Percentiles rank a stretch among this genome's conserved stretches.
Conservation (phyloP, 192 early-diverging fungal species). For the Mortierella antarctica region DNA sequence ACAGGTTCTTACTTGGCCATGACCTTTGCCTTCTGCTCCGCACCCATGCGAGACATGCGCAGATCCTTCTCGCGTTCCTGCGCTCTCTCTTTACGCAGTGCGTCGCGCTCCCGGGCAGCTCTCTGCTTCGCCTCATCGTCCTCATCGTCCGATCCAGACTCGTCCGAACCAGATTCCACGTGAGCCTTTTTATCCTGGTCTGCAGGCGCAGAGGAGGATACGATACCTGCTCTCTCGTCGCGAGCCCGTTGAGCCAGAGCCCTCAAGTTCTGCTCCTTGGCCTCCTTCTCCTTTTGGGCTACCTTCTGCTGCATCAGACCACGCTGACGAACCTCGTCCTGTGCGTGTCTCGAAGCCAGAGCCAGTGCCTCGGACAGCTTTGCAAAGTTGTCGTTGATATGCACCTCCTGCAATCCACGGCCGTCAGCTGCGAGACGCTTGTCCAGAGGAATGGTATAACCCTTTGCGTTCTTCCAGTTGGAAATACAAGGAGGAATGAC, state of each 20-base stretch:
- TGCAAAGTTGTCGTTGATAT: slow-evolving; percentile 97
- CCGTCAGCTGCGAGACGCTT: slow-evolving; percentile 98
- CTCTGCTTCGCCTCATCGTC: slow-evolving; percentile 64
- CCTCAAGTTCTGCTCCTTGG: slow-evolving; percentile 91
- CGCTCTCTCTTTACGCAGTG: slow-evolving; percentile 83
- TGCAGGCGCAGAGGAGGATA: slow-evolving; percentile 1
- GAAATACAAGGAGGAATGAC: slow-evolving; percentile 98
- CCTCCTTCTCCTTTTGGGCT: slow-evolving; percentile 93
- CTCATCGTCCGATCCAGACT: slow-evolving; percentile 57
- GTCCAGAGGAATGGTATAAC: slow-evolving; percentile 98
- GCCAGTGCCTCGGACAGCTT: slow-evolving; percentile 94
- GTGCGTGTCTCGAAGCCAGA: slow-evolving; percentile 92
- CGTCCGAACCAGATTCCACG: slow-evolving; percentile 51
- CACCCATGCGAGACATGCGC: slow-evolving; percentile 89
- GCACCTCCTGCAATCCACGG: slow-evolving; percentile 89
- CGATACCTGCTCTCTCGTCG: slow-evolving; percentile 76
- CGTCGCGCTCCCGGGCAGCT: slow-evolving; percentile 81
- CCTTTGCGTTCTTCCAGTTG: slow-evolving; percentile 99
- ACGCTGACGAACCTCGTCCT: slow-evolving; percentile 93
- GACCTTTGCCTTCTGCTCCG: slow-evolving; percentile 85
- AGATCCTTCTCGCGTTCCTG: slow-evolving; percentile 88
- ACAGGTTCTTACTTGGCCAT: slow-evolving; percentile 63
- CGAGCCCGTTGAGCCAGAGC: slow-evolving; percentile 92
- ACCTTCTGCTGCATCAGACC: slow-evolving; percentile 91
- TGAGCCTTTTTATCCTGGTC: slow-evolving; percentile 9